phyloP scores from a whole-genome alignment of 805 yeast species.

The Metschnikowia baotianmanensis region DNA sequence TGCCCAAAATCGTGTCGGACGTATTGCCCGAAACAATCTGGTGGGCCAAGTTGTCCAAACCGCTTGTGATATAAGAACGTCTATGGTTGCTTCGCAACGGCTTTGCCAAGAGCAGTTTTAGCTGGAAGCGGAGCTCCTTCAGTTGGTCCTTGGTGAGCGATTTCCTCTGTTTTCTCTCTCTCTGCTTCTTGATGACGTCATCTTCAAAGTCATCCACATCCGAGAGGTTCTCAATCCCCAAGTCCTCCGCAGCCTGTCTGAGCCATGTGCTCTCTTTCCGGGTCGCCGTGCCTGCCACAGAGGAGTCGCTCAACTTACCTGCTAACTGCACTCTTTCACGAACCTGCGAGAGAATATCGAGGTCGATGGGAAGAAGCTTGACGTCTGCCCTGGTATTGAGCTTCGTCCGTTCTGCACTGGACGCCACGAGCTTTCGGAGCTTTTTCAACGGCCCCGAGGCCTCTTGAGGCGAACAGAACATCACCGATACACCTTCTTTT shows the following conservation, averaged over 20 bases:
- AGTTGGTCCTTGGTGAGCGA: slow-evolving; percentile 48
- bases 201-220: slow-evolving; percentile 65
- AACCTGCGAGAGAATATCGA: slow-evolving; percentile 66
- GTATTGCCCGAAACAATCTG: slow-evolving; percentile 65
- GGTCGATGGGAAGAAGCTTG: slow-evolving; percentile 71
- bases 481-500: slow-evolving; percentile 88
- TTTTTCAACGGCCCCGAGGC: slow-evolving; percentile 84
- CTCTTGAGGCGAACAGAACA: slow-evolving; percentile 92
- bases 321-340: slow-evolving; percentile 69
- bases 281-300: slow-evolving; percentile 55
- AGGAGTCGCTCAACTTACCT: slow-evolving; percentile 71
- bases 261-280: slow-evolving; percentile 79
- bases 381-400: slow-evolving; percentile 48
- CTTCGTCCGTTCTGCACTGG: slow-evolving; percentile 22
- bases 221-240: slow-evolving; percentile 72
- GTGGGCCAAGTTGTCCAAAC: slow-evolving; percentile 74
- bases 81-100: slow-evolving; percentile 65
- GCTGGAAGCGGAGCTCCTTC: slow-evolving; percentile 46
- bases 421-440: slow-evolving; percentile 57
- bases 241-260: slow-evolving; percentile 86
- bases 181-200: slow-evolving; percentile 62
- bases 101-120: slow-evolving; percentile 48
- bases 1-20: slow-evolving; percentile 69
- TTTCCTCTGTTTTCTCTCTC: slow-evolving; percentile 44
- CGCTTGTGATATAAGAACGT: slow-evolving; percentile 77